A percentile compares a stretch with the other conserved stretches of the same genome.
These are phyloP conservation scores for Ochetophila trinervis DNA, from an alignment of 306 rosid species.

Conservation along the genomic window DNA sequence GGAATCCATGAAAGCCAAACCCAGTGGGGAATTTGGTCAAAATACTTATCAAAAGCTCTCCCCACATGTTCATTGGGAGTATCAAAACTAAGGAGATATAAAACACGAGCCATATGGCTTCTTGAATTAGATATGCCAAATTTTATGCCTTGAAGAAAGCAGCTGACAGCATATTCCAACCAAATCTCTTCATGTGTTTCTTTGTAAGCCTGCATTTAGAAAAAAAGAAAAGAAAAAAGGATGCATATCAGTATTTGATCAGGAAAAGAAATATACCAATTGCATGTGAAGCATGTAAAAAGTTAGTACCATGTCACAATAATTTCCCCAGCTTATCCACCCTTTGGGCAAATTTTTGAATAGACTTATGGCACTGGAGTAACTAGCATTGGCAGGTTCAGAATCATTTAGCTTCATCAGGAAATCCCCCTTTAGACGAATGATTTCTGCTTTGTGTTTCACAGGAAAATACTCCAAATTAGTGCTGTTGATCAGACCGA, in stretches of 20 bases:
- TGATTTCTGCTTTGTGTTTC: constrained; percentile 93
- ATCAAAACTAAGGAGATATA: constrained; percentile 97
- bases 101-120: constrained; percentile 96
- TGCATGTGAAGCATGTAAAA: constrained; percentile 17
- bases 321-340: constrained; percentile 99
- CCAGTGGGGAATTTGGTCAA: constrained; percentile 97
- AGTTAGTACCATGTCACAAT: constrained; percentile 80
- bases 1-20: constrained; percentile 99
- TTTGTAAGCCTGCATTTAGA: constrained; percentile 63
- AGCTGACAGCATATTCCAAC: constrained; percentile 95
- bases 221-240: not conserved
- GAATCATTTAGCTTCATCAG: constrained; percentile 73
- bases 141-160: constrained; percentile 96
- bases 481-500: constrained; percentile 83
- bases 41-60: constrained; percentile 83
- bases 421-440: constrained; percentile 88
- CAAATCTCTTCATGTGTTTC: constrained; percentile 86
- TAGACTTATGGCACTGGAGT: constrained; percentile 79
- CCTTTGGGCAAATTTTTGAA: constrained; percentile 95
- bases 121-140: constrained; percentile 89
- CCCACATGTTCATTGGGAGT: constrained; percentile 89
- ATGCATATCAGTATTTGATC: constrained; percentile 18
- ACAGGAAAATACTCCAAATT: constrained; percentile 92
- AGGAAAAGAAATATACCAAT: constrained; percentile 24
- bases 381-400: constrained; percentile 72